These are phyloP conservation scores for Cladosporium sp. DNA, from an alignment of 2,329 filamentous ascomycete species.

Conservation along the genomic window DNA sequence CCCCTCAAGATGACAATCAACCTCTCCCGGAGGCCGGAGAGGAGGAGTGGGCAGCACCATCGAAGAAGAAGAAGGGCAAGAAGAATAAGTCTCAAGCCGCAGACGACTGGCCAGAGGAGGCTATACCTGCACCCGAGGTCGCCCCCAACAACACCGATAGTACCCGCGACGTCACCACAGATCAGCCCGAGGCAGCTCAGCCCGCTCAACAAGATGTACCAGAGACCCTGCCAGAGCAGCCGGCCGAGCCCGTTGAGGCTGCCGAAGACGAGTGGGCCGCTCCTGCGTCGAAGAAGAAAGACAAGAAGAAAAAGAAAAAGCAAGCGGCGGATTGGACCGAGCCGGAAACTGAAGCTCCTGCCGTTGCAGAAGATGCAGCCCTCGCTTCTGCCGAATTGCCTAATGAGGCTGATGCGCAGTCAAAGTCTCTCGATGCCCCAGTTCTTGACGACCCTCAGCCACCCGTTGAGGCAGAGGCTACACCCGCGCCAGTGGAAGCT, in stretches of 20 bases:
- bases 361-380: background rate
- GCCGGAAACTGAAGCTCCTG: background rate
- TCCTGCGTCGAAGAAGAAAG: conserved; percentile 18
- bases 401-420: conserved; percentile 4
- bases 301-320: conserved; percentile 18
- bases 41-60: conserved; percentile 12
- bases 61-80: conserved; percentile 25
- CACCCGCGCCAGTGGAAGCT: background rate
- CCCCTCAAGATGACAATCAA: background rate
- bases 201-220: conserved; percentile 25
- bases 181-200: background rate
- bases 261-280: conserved; percentile 12
- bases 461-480: background rate
- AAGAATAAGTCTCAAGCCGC: conserved; percentile 16
- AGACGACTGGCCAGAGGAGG: background rate
- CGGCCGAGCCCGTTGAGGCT: background rate
- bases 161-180: conserved; percentile 7
- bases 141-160: background rate
- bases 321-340: background rate
- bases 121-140: background rate
- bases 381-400: background rate
- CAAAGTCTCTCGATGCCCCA: background rate
- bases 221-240: background rate
- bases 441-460: background rate
- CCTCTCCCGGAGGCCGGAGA: conserved; percentile 3